Conservation (phyloP, 208 protist species). For the Phytomonas sp. region DNA sequence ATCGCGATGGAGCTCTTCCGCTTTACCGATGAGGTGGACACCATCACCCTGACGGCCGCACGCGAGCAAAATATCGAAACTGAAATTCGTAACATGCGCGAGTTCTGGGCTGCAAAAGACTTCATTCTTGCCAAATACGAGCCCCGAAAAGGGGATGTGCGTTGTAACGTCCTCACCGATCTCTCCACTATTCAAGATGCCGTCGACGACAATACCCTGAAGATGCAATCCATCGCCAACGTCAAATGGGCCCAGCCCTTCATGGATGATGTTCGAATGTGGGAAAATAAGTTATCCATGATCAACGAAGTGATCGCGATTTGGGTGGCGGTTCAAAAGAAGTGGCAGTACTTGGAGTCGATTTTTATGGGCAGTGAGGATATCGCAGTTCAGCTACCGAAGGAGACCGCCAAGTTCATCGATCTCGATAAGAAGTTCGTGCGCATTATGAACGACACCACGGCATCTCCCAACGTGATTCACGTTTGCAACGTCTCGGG, state of each 20-base stretch:
- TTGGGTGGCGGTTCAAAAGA: slow-evolving; percentile 97
- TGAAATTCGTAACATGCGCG: slow-evolving; percentile 90
- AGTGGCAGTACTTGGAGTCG: slow-evolving; percentile 99
- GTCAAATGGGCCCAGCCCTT: slow-evolving; percentile 96
- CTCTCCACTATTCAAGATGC: slow-evolving; percentile 94
- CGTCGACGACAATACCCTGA: slow-evolving; percentile 98
- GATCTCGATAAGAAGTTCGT: slow-evolving; percentile 95
- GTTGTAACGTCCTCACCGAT: slow-evolving; percentile 91
- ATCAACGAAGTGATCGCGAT: slow-evolving; percentile 96
- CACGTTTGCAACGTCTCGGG: slow-evolving; percentile 88
- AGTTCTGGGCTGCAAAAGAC: slow-evolving; percentile 91
- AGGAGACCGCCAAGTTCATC: slow-evolving; percentile 97
- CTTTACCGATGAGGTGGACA: slow-evolving; percentile 92
- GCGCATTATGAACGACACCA: slow-evolving; percentile 95
- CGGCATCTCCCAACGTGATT: slow-evolving; percentile 88
- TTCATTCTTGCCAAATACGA: slow-evolving; percentile 90
- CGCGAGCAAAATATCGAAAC: slow-evolving; percentile 96
- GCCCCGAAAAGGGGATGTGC: slow-evolving; percentile 75
- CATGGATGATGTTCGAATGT: slow-evolving; percentile 92
- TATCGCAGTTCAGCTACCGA: slow-evolving; percentile 97
- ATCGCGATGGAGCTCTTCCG: slow-evolving; percentile 96
- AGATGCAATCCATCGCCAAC: slow-evolving; percentile 95
- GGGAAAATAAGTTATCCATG: slow-evolving; percentile 93
- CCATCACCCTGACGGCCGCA: slow-evolving; percentile 88
- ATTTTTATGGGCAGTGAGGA: slow-evolving; percentile 99